Base-by-base conservation (phyloP, 352 stramenopile genomes). In the Phytophthora capsici region DNA sequence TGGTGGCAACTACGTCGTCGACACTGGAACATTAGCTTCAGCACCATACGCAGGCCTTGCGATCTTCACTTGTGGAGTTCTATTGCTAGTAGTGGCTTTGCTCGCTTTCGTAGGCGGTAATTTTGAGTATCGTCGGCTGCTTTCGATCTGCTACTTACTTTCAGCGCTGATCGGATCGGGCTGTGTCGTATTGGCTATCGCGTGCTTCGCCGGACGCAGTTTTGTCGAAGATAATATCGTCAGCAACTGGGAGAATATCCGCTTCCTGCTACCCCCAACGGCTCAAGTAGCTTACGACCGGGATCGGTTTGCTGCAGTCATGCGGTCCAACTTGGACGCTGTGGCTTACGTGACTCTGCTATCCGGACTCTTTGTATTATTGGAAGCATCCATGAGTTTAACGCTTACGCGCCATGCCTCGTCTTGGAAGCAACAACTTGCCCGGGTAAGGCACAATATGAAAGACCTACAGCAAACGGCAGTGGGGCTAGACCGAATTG, bases 41-140 rank as follows among this genome's bases (percentile, higher is more conserved):
- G 77, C 83, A 10, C 85, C 85, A 6, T 91, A 87, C 62, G 86
- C 83, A n/a, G 78, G 83, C 26, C 84, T 94, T 49, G 73, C 86
- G 25, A 75, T 90, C 34, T 94, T 91, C 56, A 55, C 69, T 9
- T 74, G 74, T 30, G 85, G 85, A 0, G 37, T 80, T 14, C 16
- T 90, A 10, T 67, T 89, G 52, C 65, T 94, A 5, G 28, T 78
- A 17, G 75, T 94, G 23, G 74, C 82, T 5, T 50, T 91, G 20
- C 63, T 94, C 12, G 73, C 82, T 8, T 94, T 94, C 57, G 67
- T 91, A 36, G 85, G 85, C 8, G 78, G 70, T 7, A 83, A 70
- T 36, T 91, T 94, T n/a, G 85, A 94, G 51, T 94, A 94, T 47
- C 85, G 85, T 17, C 79, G 83, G 2, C 70, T 93, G 34, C 72